phyloP scores from a whole-genome alignment of 2,329 filamentous ascomycete genomes.

The Aspergillus ochraceoroseus region DNA sequence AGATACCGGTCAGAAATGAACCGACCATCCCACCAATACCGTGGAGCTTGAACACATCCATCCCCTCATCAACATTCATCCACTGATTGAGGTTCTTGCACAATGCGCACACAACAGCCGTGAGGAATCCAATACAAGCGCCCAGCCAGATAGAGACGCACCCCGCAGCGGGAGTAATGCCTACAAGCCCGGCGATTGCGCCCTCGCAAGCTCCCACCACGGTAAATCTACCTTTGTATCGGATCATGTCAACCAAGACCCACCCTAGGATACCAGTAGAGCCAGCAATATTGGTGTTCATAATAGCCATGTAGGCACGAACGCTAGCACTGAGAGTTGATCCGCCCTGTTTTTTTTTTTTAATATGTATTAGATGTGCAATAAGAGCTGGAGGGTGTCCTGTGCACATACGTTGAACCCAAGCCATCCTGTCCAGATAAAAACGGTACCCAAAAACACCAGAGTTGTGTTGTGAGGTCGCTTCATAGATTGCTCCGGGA shows the following conservation, averaged over 20 bases:
- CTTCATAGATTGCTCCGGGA: conserved; percentile 49
- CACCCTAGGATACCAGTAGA: conserved; percentile 53
- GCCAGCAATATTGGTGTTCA: conserved; percentile 57
- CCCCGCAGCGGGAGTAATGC: conserved; percentile 55
- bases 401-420: conserved; percentile 53
- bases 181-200: conserved; percentile 56
- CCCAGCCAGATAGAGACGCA: conserved; percentile 52
- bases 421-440: conserved; percentile 51
- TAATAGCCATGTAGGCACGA: conserved; percentile 52
- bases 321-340: conserved; percentile 51
- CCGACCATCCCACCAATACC: conserved; percentile 56
- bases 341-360: conserved; percentile 44
- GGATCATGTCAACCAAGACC: conserved; percentile 51
- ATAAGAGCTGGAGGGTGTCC: too few species aligned
- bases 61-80: conserved; percentile 54
- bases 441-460: conserved; percentile 62
- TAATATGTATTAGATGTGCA: too few species aligned
- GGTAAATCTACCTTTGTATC: conserved; percentile 50
- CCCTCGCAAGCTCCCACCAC: conserved; percentile 55
- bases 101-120: conserved; percentile 48
- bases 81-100: conserved; percentile 52
- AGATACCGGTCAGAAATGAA: conserved; percentile 55
- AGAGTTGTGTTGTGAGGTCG: conserved; percentile 68
- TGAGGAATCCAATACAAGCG: conserved; percentile 54
- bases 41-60: conserved; percentile 58